A percentile compares a stretch with the other conserved stretches of the same genome.
phyloP scores from a whole-genome alignment of 768 basidiomycete species.

The Coprinopsis cinerea region DNA sequence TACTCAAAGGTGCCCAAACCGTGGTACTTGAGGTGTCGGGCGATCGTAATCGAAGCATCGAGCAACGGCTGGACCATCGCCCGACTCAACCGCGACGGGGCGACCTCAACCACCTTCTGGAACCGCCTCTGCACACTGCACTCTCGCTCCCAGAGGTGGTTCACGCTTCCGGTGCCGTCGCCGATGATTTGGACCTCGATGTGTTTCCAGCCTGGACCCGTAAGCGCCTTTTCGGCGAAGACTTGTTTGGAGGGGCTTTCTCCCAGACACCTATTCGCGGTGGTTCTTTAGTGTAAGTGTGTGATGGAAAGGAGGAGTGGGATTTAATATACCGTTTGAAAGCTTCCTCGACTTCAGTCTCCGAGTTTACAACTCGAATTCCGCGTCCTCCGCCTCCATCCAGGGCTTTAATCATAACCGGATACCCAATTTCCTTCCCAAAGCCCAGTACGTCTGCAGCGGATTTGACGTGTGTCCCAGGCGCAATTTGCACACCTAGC shows the following conservation, averaged over 20 bases:
- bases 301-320: neutral
- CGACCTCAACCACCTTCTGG: conserved; percentile 90
- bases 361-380: conserved; percentile 77
- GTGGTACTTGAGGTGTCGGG: conserved; percentile 67
- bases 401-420: conserved; percentile 86
- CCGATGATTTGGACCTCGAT: conserved; percentile 86
- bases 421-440: conserved; percentile 24
- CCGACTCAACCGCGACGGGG: conserved; percentile 76
- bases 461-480: conserved; percentile 23
- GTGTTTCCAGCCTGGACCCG: conserved; percentile 69
- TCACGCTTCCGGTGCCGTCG: conserved; percentile 69
- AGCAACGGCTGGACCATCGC: conserved; percentile 63
- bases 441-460: conserved; percentile 24
- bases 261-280: conserved; percentile 25
- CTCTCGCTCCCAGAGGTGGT: conserved; percentile 87
- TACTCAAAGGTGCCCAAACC: conserved; percentile 91
- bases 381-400: conserved; percentile 89
- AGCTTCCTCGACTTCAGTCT: conserved; percentile 64
- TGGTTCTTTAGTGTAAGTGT: neutral
- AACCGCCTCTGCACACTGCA: conserved; percentile 83
- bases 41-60: conserved; percentile 73
- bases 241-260: conserved; percentile 41
- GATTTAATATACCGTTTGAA: conserved; percentile 49
- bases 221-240: conserved; percentile 83
- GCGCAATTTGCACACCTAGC: conserved; percentile 24